A percentile compares a stretch with the other conserved stretches of the same genome.
These are phyloP conservation scores for Penicillium sp. DNA, from an alignment of 2,329 filamentous ascomycete genomes.

Conservation along the genomic window DNA sequence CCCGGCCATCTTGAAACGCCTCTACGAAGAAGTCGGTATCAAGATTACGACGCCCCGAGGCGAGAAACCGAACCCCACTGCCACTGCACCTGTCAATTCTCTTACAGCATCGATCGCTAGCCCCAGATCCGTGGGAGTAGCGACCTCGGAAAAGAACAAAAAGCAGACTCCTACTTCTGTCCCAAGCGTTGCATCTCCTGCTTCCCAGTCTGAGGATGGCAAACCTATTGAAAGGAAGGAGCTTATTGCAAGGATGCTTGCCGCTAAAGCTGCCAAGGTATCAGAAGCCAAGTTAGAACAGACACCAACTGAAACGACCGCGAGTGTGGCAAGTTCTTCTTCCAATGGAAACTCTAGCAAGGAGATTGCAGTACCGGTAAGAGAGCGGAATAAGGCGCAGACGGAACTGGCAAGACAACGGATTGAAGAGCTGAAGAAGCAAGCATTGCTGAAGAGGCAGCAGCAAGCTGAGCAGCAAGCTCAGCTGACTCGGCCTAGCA, in stretches of 20 bases:
- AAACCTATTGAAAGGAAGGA: slow-evolving; percentile 68
- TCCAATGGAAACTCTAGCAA: slow-evolving; percentile 16
- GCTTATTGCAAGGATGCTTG: slow-evolving; percentile 71
- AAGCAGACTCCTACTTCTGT: background rate
- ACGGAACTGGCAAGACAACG: slow-evolving; percentile 76
- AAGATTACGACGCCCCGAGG: slow-evolving; percentile 29
- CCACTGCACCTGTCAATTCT: background rate
- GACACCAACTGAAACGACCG: slow-evolving; percentile 5
- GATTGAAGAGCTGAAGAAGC: slow-evolving; percentile 69
- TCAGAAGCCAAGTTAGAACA: slow-evolving; percentile 19
- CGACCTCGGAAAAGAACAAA: background rate
- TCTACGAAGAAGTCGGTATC: slow-evolving; percentile 69
- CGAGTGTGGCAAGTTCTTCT: slow-evolving; percentile 4
- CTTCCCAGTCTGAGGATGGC: slow-evolving; percentile 12
- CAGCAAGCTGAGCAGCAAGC: slow-evolving; percentile 19
- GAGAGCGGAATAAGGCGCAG: slow-evolving; percentile 58
- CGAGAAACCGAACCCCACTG: slow-evolving; percentile 6
- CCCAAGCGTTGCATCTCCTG: slow-evolving; percentile 8
- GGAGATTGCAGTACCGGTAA: slow-evolving; percentile 30
- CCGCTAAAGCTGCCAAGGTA: slow-evolving; percentile 64
- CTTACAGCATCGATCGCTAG: background rate
- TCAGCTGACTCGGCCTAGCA: slow-evolving; percentile 4
- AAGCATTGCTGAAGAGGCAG: slow-evolving; percentile 41
- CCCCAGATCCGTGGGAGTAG: background rate
- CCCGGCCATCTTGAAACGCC: slow-evolving; percentile 56